A percentile compares a stretch with the other conserved stretches of the same genome.
phyloP scores from a whole-genome alignment of 1,284 basidiomycete species.

The Sphagnurus paluster region DNA sequence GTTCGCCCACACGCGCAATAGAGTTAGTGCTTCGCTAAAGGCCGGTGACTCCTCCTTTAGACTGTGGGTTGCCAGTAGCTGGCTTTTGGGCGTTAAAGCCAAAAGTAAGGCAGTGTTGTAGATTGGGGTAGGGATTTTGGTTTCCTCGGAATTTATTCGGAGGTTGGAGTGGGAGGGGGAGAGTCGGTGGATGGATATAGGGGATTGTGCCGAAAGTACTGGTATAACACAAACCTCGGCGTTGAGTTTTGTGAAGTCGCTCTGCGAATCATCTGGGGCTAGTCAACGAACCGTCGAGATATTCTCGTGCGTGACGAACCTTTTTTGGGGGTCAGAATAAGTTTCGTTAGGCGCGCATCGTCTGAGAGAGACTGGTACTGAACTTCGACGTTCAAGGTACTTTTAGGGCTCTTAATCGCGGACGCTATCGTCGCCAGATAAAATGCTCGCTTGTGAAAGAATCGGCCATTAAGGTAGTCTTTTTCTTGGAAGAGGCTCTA shows the following conservation, averaged over 20 bases:
- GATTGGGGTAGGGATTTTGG: conserved; percentile 52
- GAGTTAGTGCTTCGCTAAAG: conserved; percentile 74
- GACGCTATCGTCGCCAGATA: conserved; percentile 85
- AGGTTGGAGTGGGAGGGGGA: conserved; percentile 79
- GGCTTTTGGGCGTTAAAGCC: conserved; percentile 62
- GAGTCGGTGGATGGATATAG: conserved; percentile 67
- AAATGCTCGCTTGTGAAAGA: conserved; percentile 91
- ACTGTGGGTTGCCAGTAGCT: conserved; percentile 71
- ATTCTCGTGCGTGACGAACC: conserved; percentile 39
- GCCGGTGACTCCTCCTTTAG: conserved; percentile 63
- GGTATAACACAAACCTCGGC: conserved; percentile 77
- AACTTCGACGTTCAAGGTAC: conserved; percentile 52
- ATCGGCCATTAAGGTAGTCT: conserved; percentile 88
- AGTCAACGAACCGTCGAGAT: conserved; percentile 16
- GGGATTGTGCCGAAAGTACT: conserved; percentile 54
- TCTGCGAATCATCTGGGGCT: conserved; percentile 46
- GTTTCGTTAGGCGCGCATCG: conserved; percentile 68
- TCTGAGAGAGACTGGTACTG: conserved; percentile 61
- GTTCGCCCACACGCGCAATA: conserved; percentile 90
- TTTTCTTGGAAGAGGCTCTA: conserved; percentile 90
- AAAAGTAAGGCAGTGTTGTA: conserved; percentile 82
- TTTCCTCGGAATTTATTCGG: conserved; percentile 38
- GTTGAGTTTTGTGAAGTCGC: conserved; percentile 70
- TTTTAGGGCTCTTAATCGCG: conserved; percentile 51
- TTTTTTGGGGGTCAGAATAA: conserved; percentile 59